Conservation (phyloP, 768 basidiomycete species). For the Xerocomus brunneocitrinus region DNA sequence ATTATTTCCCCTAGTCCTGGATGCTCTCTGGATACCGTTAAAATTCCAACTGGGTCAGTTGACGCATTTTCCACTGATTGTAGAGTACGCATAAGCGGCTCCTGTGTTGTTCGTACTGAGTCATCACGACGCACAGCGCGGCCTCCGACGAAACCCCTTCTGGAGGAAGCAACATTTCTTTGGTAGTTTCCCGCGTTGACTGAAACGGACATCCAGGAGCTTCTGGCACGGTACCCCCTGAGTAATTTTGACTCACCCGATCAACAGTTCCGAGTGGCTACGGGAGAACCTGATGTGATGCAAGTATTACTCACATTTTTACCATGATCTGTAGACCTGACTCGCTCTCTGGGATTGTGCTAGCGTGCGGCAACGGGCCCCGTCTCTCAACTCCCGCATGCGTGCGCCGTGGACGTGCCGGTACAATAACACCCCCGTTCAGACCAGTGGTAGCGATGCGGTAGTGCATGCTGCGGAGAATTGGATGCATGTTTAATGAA, state of each 20-base stretch:
- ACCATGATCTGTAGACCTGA: not conserved
- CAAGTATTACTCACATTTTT: conserved; percentile 27
- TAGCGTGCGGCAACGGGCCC: conserved; percentile 47
- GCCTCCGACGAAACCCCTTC: conserved; percentile 59
- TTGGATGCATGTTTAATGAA: conserved; percentile 62
- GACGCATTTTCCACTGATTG: conserved; percentile 50
- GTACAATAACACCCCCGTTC: conserved; percentile 50
- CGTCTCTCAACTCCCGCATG: conserved; percentile 29
- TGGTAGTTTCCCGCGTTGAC: conserved; percentile 45
- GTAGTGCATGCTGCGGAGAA: conserved; percentile 57
- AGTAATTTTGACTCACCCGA: conserved; percentile 39
- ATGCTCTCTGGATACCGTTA: conserved; percentile 44
- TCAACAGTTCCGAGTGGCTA: conserved; percentile 42
- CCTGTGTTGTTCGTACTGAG: not conserved
- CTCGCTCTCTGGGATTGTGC: not conserved
- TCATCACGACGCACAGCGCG: conserved; percentile 31
- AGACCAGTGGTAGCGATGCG: conserved; percentile 25
- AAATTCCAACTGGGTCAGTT: conserved; percentile 44
- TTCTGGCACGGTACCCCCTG: conserved; percentile 40
- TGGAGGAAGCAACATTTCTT: conserved; percentile 32
- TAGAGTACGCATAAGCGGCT: conserved; percentile 41
- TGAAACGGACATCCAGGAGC: conserved; percentile 34
- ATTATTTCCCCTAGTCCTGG: conserved; percentile 51
- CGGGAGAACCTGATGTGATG: conserved; percentile 49
- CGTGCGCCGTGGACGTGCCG: conserved; percentile 59